Evolutionary conservation across 768 basidiomycete genomes (phyloP).

Genomic region (Ephemerocybe angulata): DNA sequence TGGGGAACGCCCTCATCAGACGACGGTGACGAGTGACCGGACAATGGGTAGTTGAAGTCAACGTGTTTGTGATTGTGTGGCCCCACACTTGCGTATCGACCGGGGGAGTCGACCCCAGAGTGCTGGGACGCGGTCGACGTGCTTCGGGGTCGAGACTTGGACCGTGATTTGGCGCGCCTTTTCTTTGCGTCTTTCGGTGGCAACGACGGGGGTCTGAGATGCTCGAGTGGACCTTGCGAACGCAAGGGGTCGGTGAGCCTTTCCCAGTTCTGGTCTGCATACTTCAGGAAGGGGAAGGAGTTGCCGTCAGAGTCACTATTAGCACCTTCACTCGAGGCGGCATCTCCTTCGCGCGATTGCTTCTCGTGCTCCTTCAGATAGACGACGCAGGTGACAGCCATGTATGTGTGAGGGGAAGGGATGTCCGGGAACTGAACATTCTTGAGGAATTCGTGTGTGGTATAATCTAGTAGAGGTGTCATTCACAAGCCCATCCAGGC

Average conservation of each 20-base stretch:
- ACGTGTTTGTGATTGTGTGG: slow-evolving; percentile 55
- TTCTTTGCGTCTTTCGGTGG: slow-evolving; percentile 4
- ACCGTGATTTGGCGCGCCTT: slow-evolving; percentile 17
- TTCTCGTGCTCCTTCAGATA: no score
- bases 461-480: not conserved
- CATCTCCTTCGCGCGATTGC: no score
- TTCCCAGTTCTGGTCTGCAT: no score
- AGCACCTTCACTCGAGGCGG: no score
- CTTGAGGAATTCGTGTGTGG: not conserved
- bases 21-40: slow-evolving; percentile 38
- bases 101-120: slow-evolving; percentile 64
- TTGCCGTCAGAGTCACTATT: no score
- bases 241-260: no score
- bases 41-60: slow-evolving; percentile 39
- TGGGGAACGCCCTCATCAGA: slow-evolving; percentile 22
- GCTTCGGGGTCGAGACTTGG: slow-evolving; percentile 43
- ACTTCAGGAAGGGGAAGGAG: no score
- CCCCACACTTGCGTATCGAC: slow-evolving; percentile 50
- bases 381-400: not conserved
- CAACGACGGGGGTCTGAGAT: slow-evolving; percentile 16
- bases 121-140: slow-evolving; percentile 34
- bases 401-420: not conserved
- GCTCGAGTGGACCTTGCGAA: no score
- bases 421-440: not conserved
- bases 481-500: not conserved